Evolutionary conservation across 306 rosid genomes (phyloP), one percentile per base, ranked within the genome.

Genomic region (Fragaria ananassa): DNA sequence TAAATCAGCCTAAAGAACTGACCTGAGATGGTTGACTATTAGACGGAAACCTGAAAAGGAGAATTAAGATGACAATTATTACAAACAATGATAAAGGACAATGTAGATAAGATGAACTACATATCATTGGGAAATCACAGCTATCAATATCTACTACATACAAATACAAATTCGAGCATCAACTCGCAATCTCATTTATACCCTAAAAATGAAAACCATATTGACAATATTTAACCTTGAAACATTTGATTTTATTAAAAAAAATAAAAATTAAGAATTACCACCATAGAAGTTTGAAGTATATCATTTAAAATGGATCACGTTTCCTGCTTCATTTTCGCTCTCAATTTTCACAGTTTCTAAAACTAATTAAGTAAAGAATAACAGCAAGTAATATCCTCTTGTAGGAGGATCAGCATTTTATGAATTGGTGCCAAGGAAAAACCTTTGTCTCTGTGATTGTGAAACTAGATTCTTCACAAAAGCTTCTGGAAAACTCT

Each of bases 401-500:
- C 45, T 12, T 39, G 0, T 15, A 54, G 14, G 21, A 53, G 65
- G 65, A 29, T 35, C 64, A 35, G 47, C 75, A 51, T 12, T 68
- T 44, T 47, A 54, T 29, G 35, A 21, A 18, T 56, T 21, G 42
- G 45, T 37, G 15, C 66, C 23, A 66, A 76, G 65, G 62, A 74
- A 76, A 21, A 18, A 92, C 99, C 97, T 84, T 84, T 74, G 83
- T 61, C 82, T 77, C 80, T 84, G 86, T 35, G 89, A 62, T 81
- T 84, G 82, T 74, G 97, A 87, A 80, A 87, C 92, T 69, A 95
- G 83, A 66, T 87, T 91, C 49, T 86, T 79, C 41, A 77, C 96
- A 89, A 95, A 92, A 49, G 97, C 99, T 82, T 83, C 85, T 0
- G 99, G 99, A 76, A 95, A 95, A 87, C 96, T 95, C 85, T 92